Evolutionary conservation across 345 rosid species (phyloP), one percentile per base, ranked within the genome.

Genomic region (Melastoma malabathricum): DNA sequence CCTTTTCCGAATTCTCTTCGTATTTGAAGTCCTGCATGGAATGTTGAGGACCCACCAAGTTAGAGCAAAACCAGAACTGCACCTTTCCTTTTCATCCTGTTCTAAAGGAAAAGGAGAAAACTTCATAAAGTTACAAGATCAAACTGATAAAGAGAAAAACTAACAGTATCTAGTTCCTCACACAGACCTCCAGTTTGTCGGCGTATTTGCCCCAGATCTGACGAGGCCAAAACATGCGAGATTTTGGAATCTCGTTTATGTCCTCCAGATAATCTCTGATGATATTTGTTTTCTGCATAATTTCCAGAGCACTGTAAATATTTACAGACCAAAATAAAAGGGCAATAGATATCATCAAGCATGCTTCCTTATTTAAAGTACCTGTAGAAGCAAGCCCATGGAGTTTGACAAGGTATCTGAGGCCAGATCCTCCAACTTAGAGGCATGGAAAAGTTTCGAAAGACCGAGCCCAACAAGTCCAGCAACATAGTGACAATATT

Each of bases 221-320:
- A 2, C 76, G 85, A 70, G 99, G 99, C 99, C 99, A 93, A 65
- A 93, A 93, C 99, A 85, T 88, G 69, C 97, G 95, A 4, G 86
- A 76, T 77, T 83, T 83, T 20, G 99, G 99, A 67, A 85, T 81
- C 79, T 93, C 99, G 59, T 88, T 93, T 25, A 93, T 85, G 63
- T 93, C 99, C 75, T 93, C 99, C 49, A 88, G 71, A 69, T 85
- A 93, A 71, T 88, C 99, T 61, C 95, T 80, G 70, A 92, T 88
- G 62, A 92, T 92, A 72, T 92, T 84, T 64, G 86, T 78, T 92
- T 88, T 92, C 97, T 92, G 74, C 29, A 64, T 5, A 22, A n/a
- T n/a, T n/a, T n/a, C n/a, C n/a, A n/a, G n/a, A n/a, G n/a, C n/a
- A n/a, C n/a, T n/a, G n/a, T n/a, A 25, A 54, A 9, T 47, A 43